phyloP scores from a whole-genome alignment of 768 basidiomycete genomes.

The Mycena galopus region DNA sequence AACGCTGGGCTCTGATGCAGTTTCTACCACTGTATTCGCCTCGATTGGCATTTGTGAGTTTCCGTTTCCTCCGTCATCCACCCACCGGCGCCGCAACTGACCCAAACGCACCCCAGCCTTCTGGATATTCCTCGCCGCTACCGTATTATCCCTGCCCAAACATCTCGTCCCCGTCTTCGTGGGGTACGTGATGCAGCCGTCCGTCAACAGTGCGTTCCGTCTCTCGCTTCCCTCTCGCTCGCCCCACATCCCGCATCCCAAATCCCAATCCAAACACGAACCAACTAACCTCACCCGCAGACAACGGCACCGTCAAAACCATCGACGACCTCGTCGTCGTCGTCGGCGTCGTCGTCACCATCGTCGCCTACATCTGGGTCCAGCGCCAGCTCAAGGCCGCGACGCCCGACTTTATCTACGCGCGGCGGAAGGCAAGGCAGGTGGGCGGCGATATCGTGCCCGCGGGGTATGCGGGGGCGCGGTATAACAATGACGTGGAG shows the following conservation, averaged over 20 bases:
- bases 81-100: background rate
- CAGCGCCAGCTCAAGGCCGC: background rate
- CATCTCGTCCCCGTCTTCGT: constrained; percentile 55
- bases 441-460: background rate
- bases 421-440: constrained; percentile 17
- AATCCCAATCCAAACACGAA: too few relatives aligned
- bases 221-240: too few relatives aligned
- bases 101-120: constrained; percentile 24
- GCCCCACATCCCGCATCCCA: background rate
- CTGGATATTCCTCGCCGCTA: constrained; percentile 48
- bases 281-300: background rate
- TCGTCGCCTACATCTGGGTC: constrained; percentile 13
- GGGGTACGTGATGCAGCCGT: constrained; percentile 22
- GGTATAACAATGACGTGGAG: too few relatives aligned
- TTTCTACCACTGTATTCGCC: constrained; percentile 45
- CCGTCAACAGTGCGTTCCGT: background rate
- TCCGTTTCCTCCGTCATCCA: background rate
- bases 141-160: constrained; percentile 51
- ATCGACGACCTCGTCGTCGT: constrained; percentile 8
- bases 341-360: constrained; percentile 7
- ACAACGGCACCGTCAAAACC: background rate
- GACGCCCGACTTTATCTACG: constrained; percentile 12
- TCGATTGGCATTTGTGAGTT: constrained; percentile 45
- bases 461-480: too few relatives aligned
- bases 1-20: constrained; percentile 27